Evolutionary conservation across 2,329 filamentous ascomycete species (phyloP), one percentile per base, ranked within the genome.

Genomic region (Coniochaeta ligniaria): DNA sequence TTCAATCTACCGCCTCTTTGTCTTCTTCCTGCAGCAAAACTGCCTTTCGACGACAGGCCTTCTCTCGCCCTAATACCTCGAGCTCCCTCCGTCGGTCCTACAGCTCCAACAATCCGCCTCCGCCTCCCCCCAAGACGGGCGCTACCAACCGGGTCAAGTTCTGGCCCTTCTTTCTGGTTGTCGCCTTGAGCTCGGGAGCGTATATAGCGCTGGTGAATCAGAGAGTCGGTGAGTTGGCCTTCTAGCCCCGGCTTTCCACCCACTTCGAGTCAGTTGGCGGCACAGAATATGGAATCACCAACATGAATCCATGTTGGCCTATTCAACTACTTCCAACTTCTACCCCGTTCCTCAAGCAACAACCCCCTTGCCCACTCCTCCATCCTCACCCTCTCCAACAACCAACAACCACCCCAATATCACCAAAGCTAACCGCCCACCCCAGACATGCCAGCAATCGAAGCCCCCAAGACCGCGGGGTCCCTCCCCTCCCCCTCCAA

Each of bases 141-240:
- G 61, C 58, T 50, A 61, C 60, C 22, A 64, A 61, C 61, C 60
- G 61, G 41, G 69, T 84, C 75, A 84, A 83, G 72, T 84, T 85
- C 70, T 84, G 81, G 81, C 82, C 82, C 2, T 84, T 85, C 64
- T n/a, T 81, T 54, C 70, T 74, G 58, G 73, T 85, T 64, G 78
- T 83, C 63, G 77, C 72, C 35, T 64, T 79, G 17, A 78, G 80
- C 56, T 75, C 76, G 8, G 76, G 76, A 16, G 80, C 78, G 26
- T 85, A 84, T 69, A 70, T 79, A 35, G 70, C 78, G 38, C 71
- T 85, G 52, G 77, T 80, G 57, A 80, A 83, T 63, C 73, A 71
- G 64, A 76, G 75, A 72, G 78, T 9, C 1, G 54, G 82, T 83
- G 62, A 71, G 78, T 67, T 16, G 6, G 38, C 17, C 2, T 55